These are phyloP conservation scores for Purshia tridentata DNA, from an alignment of 306 rosid species.

Conservation along the genomic window DNA sequence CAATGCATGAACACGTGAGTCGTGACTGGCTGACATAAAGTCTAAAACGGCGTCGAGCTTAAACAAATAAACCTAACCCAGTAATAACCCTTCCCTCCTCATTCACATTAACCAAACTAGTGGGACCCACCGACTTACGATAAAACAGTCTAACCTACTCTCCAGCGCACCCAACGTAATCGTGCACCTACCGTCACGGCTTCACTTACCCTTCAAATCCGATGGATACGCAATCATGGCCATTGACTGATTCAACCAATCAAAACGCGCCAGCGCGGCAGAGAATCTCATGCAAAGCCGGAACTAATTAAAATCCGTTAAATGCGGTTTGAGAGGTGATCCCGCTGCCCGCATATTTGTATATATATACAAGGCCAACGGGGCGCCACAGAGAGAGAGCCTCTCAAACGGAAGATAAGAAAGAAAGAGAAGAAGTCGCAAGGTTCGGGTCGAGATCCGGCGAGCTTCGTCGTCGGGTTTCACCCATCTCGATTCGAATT, in stretches of 20 bases:
- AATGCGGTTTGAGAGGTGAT: constrained; percentile 8
- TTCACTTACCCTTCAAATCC: background rate
- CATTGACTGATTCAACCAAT: background rate
- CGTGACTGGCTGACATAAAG: background rate
- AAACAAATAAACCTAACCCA: background rate
- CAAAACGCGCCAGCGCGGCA: background rate
- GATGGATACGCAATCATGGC: background rate
- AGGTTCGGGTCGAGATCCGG: constrained; percentile 39
- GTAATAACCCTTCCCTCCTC: background rate
- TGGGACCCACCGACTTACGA: constrained; percentile 9
- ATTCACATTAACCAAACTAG: background rate
- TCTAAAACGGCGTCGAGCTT: constrained; percentile 19
- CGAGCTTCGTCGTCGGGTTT: constrained; percentile 43
- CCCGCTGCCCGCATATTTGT: background rate
- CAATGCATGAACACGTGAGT: background rate
- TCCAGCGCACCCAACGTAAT: background rate
- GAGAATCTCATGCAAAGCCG: constrained; percentile 8
- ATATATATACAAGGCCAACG: background rate
- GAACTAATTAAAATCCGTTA: constrained; percentile 34
- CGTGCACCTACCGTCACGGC: background rate
- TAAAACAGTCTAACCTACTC: constrained; percentile 8
- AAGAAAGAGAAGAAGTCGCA: background rate
- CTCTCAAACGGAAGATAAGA: background rate
- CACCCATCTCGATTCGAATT: constrained; percentile 14
- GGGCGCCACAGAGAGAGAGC: background rate